Conservation (phyloP, 2,329 filamentous ascomycete genomes). For the Talaromyces funiculosus region DNA sequence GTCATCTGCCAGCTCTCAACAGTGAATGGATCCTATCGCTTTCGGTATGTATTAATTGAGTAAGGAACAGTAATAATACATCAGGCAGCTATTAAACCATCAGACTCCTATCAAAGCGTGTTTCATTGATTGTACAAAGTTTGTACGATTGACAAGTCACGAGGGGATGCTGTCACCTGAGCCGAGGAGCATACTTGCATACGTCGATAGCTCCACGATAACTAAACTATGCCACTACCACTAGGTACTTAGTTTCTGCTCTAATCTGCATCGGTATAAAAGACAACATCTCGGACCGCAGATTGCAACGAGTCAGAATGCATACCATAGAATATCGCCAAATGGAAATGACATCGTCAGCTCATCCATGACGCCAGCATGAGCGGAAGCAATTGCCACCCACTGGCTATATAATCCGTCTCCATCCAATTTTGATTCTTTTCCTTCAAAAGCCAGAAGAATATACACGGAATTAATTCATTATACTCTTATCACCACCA, state of each 20-base stretch:
- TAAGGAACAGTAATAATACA: background rate
- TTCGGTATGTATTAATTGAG: background rate
- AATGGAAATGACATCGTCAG: background rate
- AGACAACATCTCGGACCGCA: background rate
- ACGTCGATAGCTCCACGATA: background rate
- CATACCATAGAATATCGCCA: background rate
- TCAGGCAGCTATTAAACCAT: background rate
- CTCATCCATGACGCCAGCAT: constrained; percentile 8
- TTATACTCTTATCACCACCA: background rate
- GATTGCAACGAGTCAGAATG: background rate
- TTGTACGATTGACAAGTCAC: background rate
- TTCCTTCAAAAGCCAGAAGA: too few species aligned
- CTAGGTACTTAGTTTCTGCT: background rate
- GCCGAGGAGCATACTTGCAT: background rate
- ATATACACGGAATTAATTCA: background rate
- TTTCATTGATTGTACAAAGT: background rate
- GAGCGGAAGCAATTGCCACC: constrained; percentile 1
- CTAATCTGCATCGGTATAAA: background rate
- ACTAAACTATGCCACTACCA: background rate
- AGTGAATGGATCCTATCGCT: background rate
- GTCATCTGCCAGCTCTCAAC: background rate
- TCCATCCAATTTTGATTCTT: background rate
- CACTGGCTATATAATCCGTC: background rate
- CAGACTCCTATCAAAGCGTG: background rate
- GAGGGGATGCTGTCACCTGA: background rate